Conservation (phyloP, 345 rosid genomes). For the Reutealis trisperma region DNA sequence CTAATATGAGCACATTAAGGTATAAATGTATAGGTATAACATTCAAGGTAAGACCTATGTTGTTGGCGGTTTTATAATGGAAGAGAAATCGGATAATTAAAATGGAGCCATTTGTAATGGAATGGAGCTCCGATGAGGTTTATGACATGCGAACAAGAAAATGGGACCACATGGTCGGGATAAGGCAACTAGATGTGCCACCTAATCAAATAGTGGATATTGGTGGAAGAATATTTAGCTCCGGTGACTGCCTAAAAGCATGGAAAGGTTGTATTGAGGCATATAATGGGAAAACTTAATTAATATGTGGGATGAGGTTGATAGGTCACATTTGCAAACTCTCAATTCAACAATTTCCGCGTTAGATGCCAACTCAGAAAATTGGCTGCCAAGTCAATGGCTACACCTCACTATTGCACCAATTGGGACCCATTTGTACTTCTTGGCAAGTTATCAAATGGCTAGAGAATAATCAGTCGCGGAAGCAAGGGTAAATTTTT, state of each 20-base stretch:
- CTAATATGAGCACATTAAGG: slow-evolving; percentile 42
- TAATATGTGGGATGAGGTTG: slow-evolving; percentile 53
- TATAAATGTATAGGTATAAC: slow-evolving; percentile 56
- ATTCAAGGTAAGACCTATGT: slow-evolving; percentile 50
- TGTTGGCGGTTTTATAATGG: slow-evolving; percentile 47
- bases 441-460: slow-evolving; percentile 46
- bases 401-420: slow-evolving; percentile 53
- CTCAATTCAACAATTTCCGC: slow-evolving; percentile 24
- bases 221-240: slow-evolving; percentile 46
- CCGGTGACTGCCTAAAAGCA: slow-evolving; percentile 55
- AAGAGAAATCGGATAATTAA: slow-evolving; percentile 29
- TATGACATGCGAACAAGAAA: slow-evolving; percentile 29
- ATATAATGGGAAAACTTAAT: slow-evolving; percentile 42
- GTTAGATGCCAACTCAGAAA: background rate
- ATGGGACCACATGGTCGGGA: slow-evolving; percentile 51
- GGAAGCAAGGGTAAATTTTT: too few species aligned
- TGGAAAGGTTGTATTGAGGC: slow-evolving; percentile 66
- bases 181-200: slow-evolving; percentile 67
- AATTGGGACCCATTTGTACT: slow-evolving; percentile 42
- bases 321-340: slow-evolving; percentile 38
- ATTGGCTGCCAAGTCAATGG: slow-evolving; percentile 32
- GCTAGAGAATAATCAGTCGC: too few species aligned
- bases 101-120: slow-evolving; percentile 33
- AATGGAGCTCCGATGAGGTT: slow-evolving; percentile 59
- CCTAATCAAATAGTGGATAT: slow-evolving; percentile 54